Evolutionary conservation across 2,329 filamentous ascomycete genomes (phyloP).

Genomic region (Emericellopsis cladophorae): DNA sequence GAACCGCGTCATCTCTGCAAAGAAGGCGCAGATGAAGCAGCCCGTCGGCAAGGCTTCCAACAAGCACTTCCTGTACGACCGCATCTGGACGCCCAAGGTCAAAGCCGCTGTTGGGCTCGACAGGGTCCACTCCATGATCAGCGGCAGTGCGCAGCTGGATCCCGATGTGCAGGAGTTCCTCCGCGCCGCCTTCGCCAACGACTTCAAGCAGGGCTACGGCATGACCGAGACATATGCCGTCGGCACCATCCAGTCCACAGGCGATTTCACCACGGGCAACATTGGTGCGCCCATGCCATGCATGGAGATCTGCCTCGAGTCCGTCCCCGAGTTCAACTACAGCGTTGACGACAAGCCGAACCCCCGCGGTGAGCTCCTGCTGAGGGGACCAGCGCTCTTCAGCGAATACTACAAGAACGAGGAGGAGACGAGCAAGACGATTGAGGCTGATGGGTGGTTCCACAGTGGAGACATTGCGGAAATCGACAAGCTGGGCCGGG

Average conservation of each 20-base stretch:
- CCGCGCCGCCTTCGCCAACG: constrained; percentile 66
- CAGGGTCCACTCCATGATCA: constrained; percentile 59
- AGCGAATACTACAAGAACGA: constrained; percentile 80
- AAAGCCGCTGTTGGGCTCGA: constrained; percentile 72
- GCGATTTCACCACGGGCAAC: constrained; percentile 67
- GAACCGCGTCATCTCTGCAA: constrained; percentile 65
- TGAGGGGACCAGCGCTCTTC: constrained; percentile 74
- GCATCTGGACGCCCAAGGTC: constrained; percentile 86
- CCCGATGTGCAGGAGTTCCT: constrained; percentile 81
- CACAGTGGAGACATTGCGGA: constrained; percentile 85
- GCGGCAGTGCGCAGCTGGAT: constrained; percentile 83
- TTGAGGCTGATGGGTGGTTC: constrained; percentile 92
- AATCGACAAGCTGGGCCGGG: constrained; percentile 73
- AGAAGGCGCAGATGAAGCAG: constrained; percentile 66
- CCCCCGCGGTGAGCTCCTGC: constrained; percentile 78
- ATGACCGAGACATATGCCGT: constrained; percentile 88
- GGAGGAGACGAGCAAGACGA: constrained; percentile 70
- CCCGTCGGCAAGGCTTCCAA: constrained; percentile 64
- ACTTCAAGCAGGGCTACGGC: constrained; percentile 80
- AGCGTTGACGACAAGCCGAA: constrained; percentile 74
- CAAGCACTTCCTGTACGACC: constrained; percentile 66
- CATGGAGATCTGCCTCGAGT: constrained; percentile 68
- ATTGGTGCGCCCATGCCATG: constrained; percentile 61
- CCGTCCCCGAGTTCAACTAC: constrained; percentile 92
- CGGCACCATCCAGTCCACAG: constrained; percentile 52